A percentile compares a stretch with the other conserved stretches of the same genome.
Conservation (phyloP, 2,329 filamentous ascomycete genomes). For the Sporothrix globosa region DNA sequence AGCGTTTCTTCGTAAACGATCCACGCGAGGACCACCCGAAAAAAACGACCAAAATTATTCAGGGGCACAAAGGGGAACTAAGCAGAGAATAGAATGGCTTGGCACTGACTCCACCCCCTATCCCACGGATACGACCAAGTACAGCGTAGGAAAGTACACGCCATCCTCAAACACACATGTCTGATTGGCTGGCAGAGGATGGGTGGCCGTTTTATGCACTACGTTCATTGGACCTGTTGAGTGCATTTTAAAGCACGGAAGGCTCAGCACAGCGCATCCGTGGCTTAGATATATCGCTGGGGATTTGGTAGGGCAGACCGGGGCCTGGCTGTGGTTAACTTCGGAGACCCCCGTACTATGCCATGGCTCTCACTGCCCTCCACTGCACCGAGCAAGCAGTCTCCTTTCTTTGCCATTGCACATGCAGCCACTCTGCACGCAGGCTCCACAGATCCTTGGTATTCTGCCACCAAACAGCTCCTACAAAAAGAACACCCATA, state of each 20-base stretch:
- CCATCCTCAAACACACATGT: not conserved
- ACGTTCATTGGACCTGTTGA: not conserved
- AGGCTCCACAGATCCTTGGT: not conserved
- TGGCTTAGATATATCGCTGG: not conserved
- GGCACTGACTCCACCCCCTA: conserved; percentile 13
- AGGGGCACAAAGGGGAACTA: conserved; percentile 17
- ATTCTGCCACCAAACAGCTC: not conserved
- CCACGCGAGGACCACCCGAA: not conserved
- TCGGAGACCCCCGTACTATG: not conserved
- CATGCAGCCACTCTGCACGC: not conserved
- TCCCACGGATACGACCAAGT: not conserved
- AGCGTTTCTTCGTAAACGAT: not conserved
- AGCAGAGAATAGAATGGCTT: conserved; percentile 18
- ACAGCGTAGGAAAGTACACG: not conserved
- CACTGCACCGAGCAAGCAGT: too few relatives aligned
- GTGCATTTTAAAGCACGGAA: not conserved
- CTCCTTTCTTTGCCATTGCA: not conserved
- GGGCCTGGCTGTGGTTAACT: not conserved
- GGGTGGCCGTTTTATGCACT: not conserved
- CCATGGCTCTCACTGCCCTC: not conserved
- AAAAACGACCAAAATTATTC: not conserved
- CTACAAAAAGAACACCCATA: not conserved
- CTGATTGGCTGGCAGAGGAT: not conserved
- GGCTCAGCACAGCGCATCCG: not conserved
- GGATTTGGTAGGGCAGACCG: too few relatives aligned